A percentile compares a stretch with the other conserved stretches of the same genome.
Conservation (phyloP, 2,329 filamentous ascomycete species). For the Rasamsonia emersonii region DNA sequence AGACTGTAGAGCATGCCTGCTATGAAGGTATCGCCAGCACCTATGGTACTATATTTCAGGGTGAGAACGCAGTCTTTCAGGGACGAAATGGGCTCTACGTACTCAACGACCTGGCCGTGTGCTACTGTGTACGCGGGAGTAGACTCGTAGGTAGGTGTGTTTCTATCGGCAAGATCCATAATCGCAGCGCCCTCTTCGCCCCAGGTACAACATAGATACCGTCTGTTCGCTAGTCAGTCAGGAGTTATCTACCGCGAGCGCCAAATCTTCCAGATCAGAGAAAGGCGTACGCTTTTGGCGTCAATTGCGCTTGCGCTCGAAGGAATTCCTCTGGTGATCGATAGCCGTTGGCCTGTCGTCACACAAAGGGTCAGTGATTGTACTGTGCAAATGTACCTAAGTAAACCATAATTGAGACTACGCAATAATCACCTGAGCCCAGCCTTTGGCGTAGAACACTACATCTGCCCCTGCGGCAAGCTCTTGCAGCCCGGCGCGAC, state of each 20-base stretch:
- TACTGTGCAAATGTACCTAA: neutral
- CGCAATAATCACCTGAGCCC: slow-evolving; percentile 55
- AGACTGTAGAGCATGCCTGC: slow-evolving; percentile 61
- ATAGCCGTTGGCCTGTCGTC: slow-evolving; percentile 28
- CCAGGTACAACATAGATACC: slow-evolving; percentile 51
- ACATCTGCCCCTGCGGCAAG: slow-evolving; percentile 57
- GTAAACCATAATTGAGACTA: neutral
- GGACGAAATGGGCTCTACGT: slow-evolving; percentile 28
- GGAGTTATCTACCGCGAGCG: no score
- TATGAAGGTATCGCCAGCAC: slow-evolving; percentile 68
- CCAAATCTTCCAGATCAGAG: no score
- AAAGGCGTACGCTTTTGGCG: slow-evolving; percentile 38
- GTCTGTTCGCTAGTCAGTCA: slow-evolving; percentile 21
- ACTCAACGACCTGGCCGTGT: slow-evolving; percentile 49
- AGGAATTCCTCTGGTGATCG: slow-evolving; percentile 45
- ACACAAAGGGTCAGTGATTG: neutral
- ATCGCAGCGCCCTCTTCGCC: slow-evolving; percentile 46
- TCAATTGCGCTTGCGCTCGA: slow-evolving; percentile 31
- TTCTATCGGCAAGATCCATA: slow-evolving; percentile 31
- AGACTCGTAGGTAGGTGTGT: slow-evolving; percentile 31
- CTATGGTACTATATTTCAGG: slow-evolving; percentile 49
- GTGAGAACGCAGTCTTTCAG: no score
- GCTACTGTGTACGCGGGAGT: slow-evolving; percentile 36
- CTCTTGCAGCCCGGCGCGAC: slow-evolving; percentile 48
- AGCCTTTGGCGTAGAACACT: slow-evolving; percentile 64